phyloP scores from a whole-genome alignment of 2,329 filamentous ascomycete species.

The Tetracladium maxilliforme region DNA sequence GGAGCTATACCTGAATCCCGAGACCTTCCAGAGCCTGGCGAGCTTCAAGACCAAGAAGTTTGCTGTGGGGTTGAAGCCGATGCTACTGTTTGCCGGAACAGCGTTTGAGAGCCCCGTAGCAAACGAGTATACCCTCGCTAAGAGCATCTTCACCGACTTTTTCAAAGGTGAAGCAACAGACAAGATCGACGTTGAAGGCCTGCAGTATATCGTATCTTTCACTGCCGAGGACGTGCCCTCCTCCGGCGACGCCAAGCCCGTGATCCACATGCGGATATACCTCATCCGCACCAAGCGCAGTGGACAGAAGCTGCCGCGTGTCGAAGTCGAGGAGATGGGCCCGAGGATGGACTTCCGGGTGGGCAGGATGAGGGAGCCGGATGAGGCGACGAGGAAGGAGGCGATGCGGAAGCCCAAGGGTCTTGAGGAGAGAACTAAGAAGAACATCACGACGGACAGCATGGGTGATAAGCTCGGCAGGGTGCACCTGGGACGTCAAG shows the following conservation, averaged over 20 bases:
- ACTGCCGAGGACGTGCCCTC: slow-evolving; percentile 50
- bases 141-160: slow-evolving; percentile 77
- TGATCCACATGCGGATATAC: slow-evolving; percentile 63
- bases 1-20: slow-evolving; percentile 70
- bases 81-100: slow-evolving; percentile 82
- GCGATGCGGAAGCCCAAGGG: slow-evolving; percentile 76
- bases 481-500: slow-evolving; percentile 82
- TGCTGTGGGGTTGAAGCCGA: slow-evolving; percentile 70
- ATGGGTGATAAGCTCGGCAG: slow-evolving; percentile 95
- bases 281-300: slow-evolving; percentile 74
- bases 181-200: slow-evolving; percentile 85
- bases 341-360: slow-evolving; percentile 85
- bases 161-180: slow-evolving; percentile 69
- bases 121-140: slow-evolving; percentile 72
- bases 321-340: slow-evolving; percentile 92
- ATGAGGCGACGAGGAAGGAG: slow-evolving; percentile 70
- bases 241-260: slow-evolving; percentile 33
- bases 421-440: slow-evolving; percentile 68
- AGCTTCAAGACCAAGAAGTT: slow-evolving; percentile 68
- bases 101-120: slow-evolving; percentile 71
- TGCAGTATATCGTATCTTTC: slow-evolving; percentile 81
- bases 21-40: slow-evolving; percentile 51
- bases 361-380: slow-evolving; percentile 66
- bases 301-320: slow-evolving; percentile 73
- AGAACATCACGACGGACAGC: slow-evolving; percentile 83